These are phyloP conservation scores for Ampelomyces quisqualis DNA, from an alignment of 2,329 filamentous ascomycete genomes.

Conservation along the genomic window DNA sequence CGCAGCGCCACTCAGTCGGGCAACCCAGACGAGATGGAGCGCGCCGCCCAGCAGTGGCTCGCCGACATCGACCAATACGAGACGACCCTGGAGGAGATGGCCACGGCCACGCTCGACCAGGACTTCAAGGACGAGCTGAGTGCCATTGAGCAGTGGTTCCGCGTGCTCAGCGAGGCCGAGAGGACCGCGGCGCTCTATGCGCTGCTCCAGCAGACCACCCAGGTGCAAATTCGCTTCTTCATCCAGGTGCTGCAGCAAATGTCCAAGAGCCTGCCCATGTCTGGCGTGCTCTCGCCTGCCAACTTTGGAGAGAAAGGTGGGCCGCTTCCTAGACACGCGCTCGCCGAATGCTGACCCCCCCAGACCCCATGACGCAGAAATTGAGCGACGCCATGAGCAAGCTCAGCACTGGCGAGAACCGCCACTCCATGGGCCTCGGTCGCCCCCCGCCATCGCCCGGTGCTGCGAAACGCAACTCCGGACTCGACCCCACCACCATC, in stretches of 20 bases:
- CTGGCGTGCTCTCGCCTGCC: constrained; percentile 86
- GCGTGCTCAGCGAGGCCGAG: constrained; percentile 94
- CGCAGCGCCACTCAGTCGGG: constrained; percentile 67
- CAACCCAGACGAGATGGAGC: constrained; percentile 82
- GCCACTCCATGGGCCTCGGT: constrained; percentile 72
- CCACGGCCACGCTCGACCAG: constrained; percentile 95
- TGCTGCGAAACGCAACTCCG: constrained; percentile 81
- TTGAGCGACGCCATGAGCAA: constrained; percentile 97
- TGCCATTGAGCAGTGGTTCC: constrained; percentile 99
- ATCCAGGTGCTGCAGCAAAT: constrained; percentile 98
- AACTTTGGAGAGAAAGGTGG: constrained; percentile 91
- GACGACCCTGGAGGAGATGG: constrained; percentile 98
- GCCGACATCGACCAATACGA: constrained; percentile 99
- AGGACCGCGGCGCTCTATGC: constrained; percentile 94
- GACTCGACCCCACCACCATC: constrained; percentile 89
- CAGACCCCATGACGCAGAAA: constrained; percentile 96
- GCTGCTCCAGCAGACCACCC: constrained; percentile 94
- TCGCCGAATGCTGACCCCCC: constrained; percentile 18
- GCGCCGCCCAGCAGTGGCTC: constrained; percentile 96
- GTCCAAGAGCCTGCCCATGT: constrained; percentile 98
- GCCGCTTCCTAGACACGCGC: constrained; percentile 9
- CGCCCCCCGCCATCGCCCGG: constrained; percentile 73
- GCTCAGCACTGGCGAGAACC: constrained; percentile 80
- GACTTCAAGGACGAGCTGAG: constrained; percentile 99
- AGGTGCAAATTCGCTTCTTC: constrained; percentile 98